Evolutionary conservation across 2,329 filamentous ascomycete species (phyloP), one percentile per base, ranked within the genome.

Genomic region (Biscogniauxia sp.): DNA sequence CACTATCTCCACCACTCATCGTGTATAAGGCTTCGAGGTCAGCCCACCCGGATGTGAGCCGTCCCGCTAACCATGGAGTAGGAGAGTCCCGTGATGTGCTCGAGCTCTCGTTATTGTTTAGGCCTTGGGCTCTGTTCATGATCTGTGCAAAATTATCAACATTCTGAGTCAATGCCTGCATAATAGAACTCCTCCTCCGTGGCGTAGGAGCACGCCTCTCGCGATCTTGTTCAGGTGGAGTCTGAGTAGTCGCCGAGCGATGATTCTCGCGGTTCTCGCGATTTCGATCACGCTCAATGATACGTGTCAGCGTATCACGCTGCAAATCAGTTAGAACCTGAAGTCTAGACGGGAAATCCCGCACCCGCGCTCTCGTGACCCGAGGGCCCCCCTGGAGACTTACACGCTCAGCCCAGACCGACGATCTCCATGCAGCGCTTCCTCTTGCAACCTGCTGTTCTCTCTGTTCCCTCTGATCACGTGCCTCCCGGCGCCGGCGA

Each of bases 401-500:
- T 71, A 74, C 72, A 56, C 72, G 70, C 60, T 74, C 72, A 54
- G 68, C 64, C 69, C 67, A 73, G 51, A 68, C 62, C 11, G 68
- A 64, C 26, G 72, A 69, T 55, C 73, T 69, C 69, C 64, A 73
- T 41, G 64, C 64, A 56, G 63, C 63, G 57, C 61, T 65, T 23
- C 66, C 64, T 60, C 67, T 60, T 19, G 58, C 59, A 54, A 56
- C 58, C 64, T 62, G 66, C 58, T 53, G 65, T 62, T 65, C 72
- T 57, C 57, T 54, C 60, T 61, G 70, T 65, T 69, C 74, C 67
- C 52, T 67, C 64, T 54, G 70, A 61, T 69, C 80, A 63, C 69
- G 76, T 73, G 68, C 65, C 58, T 84, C 82, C 51, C 81, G 77
- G 19, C 81, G 79, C 23, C 82, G 79, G 37, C 84, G 80, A 56